Percentiles rank a stretch among this genome's conserved stretches.
Conservation (phyloP, 495 filamentous ascomycete species). For the Tuber magnatum region DNA sequence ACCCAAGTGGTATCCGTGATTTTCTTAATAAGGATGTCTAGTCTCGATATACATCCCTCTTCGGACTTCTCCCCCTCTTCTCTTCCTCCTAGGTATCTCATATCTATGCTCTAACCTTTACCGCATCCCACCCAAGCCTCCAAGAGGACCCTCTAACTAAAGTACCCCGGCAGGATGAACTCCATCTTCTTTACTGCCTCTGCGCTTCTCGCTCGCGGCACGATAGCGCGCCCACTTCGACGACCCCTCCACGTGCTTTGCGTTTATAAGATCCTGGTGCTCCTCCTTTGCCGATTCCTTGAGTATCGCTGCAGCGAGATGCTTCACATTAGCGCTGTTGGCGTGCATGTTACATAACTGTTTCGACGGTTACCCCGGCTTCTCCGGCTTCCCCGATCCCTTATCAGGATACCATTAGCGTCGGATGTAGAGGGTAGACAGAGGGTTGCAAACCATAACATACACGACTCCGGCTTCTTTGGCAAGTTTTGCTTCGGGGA, state of each 20-base stretch:
- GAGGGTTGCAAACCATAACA: slow-evolving; percentile 97
- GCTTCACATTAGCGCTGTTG: slow-evolving; percentile 77
- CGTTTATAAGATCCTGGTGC: slow-evolving; percentile 70
- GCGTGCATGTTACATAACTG: slow-evolving; percentile 96
- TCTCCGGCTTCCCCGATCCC: slow-evolving; percentile 55
- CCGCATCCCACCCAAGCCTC: background rate
- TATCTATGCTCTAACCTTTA: background rate
- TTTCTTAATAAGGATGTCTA: background rate
- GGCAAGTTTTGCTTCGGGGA: slow-evolving; percentile 95
- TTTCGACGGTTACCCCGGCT: slow-evolving; percentile 76
- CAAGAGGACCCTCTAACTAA: slow-evolving; percentile 3
- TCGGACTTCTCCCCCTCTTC: background rate
- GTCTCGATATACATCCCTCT: background rate
- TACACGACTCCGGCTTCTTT: slow-evolving; percentile 93
- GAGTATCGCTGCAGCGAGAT: slow-evolving; percentile 77
- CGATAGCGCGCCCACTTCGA: slow-evolving; percentile 62
- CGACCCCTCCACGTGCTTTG: slow-evolving; percentile 61
- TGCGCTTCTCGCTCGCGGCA: slow-evolving; percentile 56
- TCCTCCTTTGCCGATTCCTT: slow-evolving; percentile 73
- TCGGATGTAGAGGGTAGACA: slow-evolving; percentile 64
- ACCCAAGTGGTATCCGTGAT: background rate
- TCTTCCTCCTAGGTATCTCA: background rate
- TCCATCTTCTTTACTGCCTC: slow-evolving; percentile 63
- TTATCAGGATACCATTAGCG: slow-evolving; percentile 8
- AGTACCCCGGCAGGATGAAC: slow-evolving; percentile 56